Conservation (phyloP, 164 flowering plant genomes). For the Taxillus chinensis region DNA sequence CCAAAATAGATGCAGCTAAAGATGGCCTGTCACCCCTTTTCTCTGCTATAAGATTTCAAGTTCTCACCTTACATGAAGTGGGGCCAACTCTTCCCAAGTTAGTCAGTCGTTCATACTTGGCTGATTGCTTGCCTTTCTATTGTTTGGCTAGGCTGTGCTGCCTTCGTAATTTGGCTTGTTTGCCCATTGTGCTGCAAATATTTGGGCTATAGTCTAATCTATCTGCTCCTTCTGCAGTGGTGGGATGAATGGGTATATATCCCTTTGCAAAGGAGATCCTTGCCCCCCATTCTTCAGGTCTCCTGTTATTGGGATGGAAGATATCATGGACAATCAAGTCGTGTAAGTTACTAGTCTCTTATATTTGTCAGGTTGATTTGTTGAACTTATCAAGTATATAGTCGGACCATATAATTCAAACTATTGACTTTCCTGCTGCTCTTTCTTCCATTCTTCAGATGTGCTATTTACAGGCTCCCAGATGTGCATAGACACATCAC, state of each 20-base stretch:
- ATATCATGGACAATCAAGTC: slow-evolving; percentile 82
- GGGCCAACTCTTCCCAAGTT: too few relatives aligned
- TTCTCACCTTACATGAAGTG: too few relatives aligned
- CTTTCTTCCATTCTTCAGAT: slow-evolving; percentile 34
- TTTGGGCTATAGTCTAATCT: slow-evolving; percentile 29
- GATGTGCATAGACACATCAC: slow-evolving; percentile 76
- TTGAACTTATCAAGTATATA: background rate
- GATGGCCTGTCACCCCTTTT: too few relatives aligned
- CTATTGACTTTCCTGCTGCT: background rate
- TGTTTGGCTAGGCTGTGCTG: too few relatives aligned
- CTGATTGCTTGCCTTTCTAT: too few relatives aligned
- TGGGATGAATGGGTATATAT: slow-evolving; percentile 94
- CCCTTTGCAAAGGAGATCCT: slow-evolving; percentile 84
- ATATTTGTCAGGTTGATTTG: slow-evolving; percentile 1
- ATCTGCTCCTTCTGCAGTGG: slow-evolving; percentile 64
- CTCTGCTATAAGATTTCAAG: too few relatives aligned
- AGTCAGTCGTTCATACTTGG: too few relatives aligned
- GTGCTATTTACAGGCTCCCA: slow-evolving; percentile 76
- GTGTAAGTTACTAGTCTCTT: slow-evolving; percentile 40
- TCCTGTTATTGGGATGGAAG: slow-evolving; percentile 70
- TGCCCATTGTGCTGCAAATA: too few relatives aligned
- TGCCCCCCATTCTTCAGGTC: slow-evolving; percentile 84
- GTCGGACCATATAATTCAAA: too few relatives aligned
- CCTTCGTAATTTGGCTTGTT: too few relatives aligned
- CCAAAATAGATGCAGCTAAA: too few relatives aligned